These are phyloP conservation scores for Geosmithia flava DNA, from an alignment of 2,329 filamentous ascomycete species.

Conservation along the genomic window DNA sequence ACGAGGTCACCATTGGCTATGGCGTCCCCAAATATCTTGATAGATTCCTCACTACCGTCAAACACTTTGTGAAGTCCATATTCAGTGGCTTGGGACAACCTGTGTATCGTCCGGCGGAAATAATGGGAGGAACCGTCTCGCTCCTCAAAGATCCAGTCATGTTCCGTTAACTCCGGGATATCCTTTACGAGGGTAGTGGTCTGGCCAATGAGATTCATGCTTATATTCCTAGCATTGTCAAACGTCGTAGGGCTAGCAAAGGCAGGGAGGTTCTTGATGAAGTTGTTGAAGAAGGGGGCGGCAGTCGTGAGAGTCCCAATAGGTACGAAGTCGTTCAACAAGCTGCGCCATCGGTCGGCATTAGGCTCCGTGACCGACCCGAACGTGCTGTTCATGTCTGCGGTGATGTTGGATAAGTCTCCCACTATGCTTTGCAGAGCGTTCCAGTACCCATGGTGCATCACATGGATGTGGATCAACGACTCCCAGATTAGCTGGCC, in stretches of 20 bases:
- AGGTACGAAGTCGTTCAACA: constrained; percentile 15
- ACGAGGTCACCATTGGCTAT: no score
- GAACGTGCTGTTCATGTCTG: constrained; percentile 4
- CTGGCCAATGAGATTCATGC: constrained; percentile 12
- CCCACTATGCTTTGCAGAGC: not conserved
- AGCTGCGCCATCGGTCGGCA: constrained; percentile 10
- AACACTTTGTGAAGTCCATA: not conserved
- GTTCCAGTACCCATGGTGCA: not conserved
- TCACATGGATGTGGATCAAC: constrained; percentile 5
- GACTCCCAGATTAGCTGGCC: not conserved
- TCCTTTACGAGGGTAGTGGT: constrained; percentile 14
- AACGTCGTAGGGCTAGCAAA: constrained; percentile 4
- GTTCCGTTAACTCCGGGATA: constrained; percentile 4
- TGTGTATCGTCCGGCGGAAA: constrained; percentile 4
- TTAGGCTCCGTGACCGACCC: constrained; percentile 12
- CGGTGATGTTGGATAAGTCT: not conserved
- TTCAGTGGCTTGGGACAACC: not conserved
- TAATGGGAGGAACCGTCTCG: no score
- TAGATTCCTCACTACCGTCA: no score
- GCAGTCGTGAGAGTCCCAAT: constrained; percentile 10
- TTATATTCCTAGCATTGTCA: constrained; percentile 13
- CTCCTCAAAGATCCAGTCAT: no score
- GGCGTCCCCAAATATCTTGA: no score
- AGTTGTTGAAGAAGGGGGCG: constrained; percentile 13
- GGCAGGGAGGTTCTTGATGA: constrained; percentile 9